phyloP scores from a whole-genome alignment of 805 yeast genomes.

The Starmerella geochares region DNA sequence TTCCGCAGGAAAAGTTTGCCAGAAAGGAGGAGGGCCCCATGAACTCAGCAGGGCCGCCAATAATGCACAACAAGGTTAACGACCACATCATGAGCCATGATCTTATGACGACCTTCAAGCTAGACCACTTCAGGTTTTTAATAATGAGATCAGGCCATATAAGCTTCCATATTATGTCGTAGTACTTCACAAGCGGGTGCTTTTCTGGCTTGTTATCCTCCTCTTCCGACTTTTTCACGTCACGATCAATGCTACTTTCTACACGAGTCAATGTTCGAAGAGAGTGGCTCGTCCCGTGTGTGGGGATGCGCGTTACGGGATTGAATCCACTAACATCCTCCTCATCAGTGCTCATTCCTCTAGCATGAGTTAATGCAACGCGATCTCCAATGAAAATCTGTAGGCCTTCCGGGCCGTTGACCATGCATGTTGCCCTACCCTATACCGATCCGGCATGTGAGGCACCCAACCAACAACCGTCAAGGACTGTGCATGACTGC shows the following conservation, averaged over 20 bases:
- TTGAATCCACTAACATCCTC: neutral
- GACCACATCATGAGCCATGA: conserved; percentile 28
- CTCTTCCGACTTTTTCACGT: conserved; percentile 4
- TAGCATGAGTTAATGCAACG: neutral
- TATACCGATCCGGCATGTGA: neutral
- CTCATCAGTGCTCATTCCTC: neutral
- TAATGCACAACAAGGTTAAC: conserved; percentile 21
- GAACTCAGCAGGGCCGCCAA: conserved; percentile 21
- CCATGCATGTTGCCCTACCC: neutral
- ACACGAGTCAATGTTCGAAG: neutral
- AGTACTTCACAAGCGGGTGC: neutral
- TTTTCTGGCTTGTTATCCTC: neutral
- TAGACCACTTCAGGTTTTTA: conserved; percentile 25
- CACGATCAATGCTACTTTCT: conserved; percentile 5
- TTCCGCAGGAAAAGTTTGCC: conserved; percentile 24
- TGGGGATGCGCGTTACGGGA: neutral
- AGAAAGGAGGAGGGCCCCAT: conserved; percentile 27
- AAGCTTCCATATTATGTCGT: neutral
- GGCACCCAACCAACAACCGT: too few species aligned
- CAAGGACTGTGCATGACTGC: too few species aligned
- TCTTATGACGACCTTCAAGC: conserved; percentile 23
- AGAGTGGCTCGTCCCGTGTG: neutral
- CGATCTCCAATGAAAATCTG: neutral
- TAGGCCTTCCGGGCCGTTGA: neutral
- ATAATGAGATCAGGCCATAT: conserved; percentile 21